Conservation (phyloP, 2,329 filamentous ascomycete species). For the Penicillium oxalicum region DNA sequence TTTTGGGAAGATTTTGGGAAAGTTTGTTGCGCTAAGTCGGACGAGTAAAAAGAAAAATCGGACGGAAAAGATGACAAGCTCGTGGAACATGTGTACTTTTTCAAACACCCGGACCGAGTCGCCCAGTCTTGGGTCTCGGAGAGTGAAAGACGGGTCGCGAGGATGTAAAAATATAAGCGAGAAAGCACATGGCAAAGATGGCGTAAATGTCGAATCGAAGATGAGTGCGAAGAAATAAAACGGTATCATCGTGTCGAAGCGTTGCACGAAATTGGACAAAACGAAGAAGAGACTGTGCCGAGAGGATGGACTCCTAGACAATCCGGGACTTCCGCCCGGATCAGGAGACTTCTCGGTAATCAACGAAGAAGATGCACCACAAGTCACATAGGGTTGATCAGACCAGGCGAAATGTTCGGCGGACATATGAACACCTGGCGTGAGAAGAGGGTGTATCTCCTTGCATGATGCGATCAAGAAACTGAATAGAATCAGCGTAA, state of each 20-base stretch:
- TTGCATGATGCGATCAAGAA: no score
- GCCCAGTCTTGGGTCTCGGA: conserved; percentile 30
- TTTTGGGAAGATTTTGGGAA: conserved; percentile 24
- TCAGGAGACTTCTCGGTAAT: no score
- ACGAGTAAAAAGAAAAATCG: conserved; percentile 24
- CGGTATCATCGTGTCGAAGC: conserved; percentile 25
- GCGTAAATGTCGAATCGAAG: conserved; percentile 23
- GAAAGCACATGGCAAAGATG: conserved; percentile 5
- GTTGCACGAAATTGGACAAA: background rate
- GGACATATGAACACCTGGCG: no score
- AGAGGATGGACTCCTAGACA: conserved; percentile 14
- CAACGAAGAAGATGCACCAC: no score
- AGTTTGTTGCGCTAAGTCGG: conserved; percentile 22
- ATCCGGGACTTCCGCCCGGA: background rate
- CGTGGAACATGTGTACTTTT: conserved; percentile 24
- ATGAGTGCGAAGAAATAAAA: conserved; percentile 16
- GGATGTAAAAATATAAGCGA: conserved; percentile 9
- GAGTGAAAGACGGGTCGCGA: conserved; percentile 20
- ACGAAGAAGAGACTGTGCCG: conserved; percentile 6
- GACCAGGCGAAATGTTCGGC: no score
- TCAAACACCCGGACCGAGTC: conserved; percentile 21
- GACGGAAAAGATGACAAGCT: no score
- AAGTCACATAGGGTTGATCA: no score
- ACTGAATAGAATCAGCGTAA: background rate
- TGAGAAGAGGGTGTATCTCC: no score